Percentiles rank a stretch among this genome's conserved stretches.
phyloP scores from a whole-genome alignment of 2,329 filamentous ascomycete genomes.

The Madurella mycetomatis region DNA sequence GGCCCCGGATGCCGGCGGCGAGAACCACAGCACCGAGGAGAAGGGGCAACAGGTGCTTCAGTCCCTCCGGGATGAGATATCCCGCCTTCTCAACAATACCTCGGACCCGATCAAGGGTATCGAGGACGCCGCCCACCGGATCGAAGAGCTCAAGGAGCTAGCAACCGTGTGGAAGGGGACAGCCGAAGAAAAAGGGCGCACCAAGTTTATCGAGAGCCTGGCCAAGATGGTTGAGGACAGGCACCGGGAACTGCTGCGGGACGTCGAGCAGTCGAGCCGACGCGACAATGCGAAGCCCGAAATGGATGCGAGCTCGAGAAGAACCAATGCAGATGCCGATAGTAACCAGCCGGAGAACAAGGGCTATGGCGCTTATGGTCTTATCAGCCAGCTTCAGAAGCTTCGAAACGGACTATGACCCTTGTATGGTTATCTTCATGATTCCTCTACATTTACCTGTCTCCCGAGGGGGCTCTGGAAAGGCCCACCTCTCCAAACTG shows the following conservation, averaged over 20 bases:
- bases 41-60: conserved; percentile 79
- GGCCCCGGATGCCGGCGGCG: conserved; percentile 67
- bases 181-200: conserved; percentile 82
- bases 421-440: not conserved
- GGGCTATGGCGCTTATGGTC: conserved; percentile 50
- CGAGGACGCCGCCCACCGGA: conserved; percentile 66
- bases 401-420: conserved; percentile 41
- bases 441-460: too few species aligned
- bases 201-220: conserved; percentile 75
- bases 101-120: conserved; percentile 61
- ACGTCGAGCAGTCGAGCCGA: conserved; percentile 40
- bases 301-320: conserved; percentile 3
- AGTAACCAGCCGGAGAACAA: conserved; percentile 40
- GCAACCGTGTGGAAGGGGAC: conserved; percentile 91
- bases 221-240: conserved; percentile 78
- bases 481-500: too few species aligned
- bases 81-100: conserved; percentile 49
- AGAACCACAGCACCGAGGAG: conserved; percentile 65
- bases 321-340: conserved; percentile 24
- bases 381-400: conserved; percentile 61
- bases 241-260: conserved; percentile 49
- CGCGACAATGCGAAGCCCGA: conserved; percentile 5
- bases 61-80: conserved; percentile 66
- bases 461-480: too few species aligned
- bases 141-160: conserved; percentile 73